Base-by-base conservation (phyloP, 768 basidiomycete species). In the Lyophyllum shimeji region DNA sequence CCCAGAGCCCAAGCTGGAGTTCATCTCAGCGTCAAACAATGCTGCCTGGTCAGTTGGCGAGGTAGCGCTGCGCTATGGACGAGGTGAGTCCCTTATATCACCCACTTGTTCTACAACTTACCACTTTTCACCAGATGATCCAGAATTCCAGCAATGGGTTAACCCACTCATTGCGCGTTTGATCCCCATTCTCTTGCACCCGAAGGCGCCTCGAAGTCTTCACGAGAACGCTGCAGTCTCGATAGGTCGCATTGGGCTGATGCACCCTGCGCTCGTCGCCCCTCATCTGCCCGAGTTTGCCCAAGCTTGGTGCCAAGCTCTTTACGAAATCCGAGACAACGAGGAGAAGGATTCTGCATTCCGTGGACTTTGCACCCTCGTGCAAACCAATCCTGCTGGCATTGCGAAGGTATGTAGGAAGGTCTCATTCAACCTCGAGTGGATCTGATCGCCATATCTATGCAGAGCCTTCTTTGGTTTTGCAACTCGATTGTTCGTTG, bases 21-120 rank as follows among this genome's bases (percentile, higher is more conserved):
- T 95, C 66, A 86, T 98, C 59, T 95, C 93, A 62, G 97, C 96
- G 5, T 95, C 93, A 70, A 99, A 99, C 73, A 99, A 99, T 67
- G 97, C 97, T 9, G 96, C 96, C 1, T 99, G 97, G 97, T 95
- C 94, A n/a, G 95, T 97, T 25, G 97, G 97, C 43, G 97, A 99
- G 72, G 93, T 99, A 29, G 93, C 97, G 7, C 74, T 99, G 59
- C 91, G 94, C 46, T 95, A 92, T 67, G 91, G 93, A 50, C 78
- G 84, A 61, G 88, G 91, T 90, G 67, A 54, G 52, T 20, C 43
- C 18, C 18, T n/a, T 17, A 33, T 21, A 15, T 21, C 27, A 46
- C 50, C 7, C 13, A 46, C 49, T 53, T 4, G 45, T 40, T 39
- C 46, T 15, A 18, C 54, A 54, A 33, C 55, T 60, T 53, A 50